A percentile compares a stretch with the other conserved stretches of the same genome.
phyloP scores from a whole-genome alignment of 345 rosid species.

The Combretum micranthum region DNA sequence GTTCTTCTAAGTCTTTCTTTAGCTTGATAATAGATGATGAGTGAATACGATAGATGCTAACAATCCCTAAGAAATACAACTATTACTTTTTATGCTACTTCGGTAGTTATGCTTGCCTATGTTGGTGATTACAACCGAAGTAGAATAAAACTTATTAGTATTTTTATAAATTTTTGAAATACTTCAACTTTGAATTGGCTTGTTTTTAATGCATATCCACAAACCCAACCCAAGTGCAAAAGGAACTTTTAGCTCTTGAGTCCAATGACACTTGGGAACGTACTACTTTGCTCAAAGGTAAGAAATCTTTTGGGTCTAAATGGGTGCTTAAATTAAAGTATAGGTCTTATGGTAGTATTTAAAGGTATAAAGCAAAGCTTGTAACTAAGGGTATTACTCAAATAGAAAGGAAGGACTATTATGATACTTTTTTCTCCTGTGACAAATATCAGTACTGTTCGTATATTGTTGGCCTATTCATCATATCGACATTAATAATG shows the following conservation, averaged over 20 bases:
- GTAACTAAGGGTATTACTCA: neutral
- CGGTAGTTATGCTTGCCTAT: too few species aligned
- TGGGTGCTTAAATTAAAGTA: neutral
- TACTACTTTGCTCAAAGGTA: neutral
- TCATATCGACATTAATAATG: neutral
- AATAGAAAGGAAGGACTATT: neutral
- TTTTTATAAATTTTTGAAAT: too few species aligned
- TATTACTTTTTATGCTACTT: too few species aligned
- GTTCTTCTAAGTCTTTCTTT: too few species aligned
- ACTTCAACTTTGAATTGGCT: too few species aligned
- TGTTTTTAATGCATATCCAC: too few species aligned
- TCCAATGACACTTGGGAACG: neutral
- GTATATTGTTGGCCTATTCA: neutral
- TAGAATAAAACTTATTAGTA: too few species aligned
- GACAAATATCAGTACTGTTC: neutral
- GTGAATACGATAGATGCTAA: too few species aligned
- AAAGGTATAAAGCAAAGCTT: neutral
- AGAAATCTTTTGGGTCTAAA: neutral
- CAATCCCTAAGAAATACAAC: too few species aligned
- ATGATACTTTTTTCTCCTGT: neutral
- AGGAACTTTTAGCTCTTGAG: neutral
- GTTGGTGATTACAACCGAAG: too few species aligned
- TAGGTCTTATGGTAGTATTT: neutral
- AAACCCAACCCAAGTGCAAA: too few species aligned
- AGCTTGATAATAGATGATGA: too few species aligned